phyloP scores from a whole-genome alignment of 1,284 basidiomycete genomes.

The Ustilago sp. region DNA sequence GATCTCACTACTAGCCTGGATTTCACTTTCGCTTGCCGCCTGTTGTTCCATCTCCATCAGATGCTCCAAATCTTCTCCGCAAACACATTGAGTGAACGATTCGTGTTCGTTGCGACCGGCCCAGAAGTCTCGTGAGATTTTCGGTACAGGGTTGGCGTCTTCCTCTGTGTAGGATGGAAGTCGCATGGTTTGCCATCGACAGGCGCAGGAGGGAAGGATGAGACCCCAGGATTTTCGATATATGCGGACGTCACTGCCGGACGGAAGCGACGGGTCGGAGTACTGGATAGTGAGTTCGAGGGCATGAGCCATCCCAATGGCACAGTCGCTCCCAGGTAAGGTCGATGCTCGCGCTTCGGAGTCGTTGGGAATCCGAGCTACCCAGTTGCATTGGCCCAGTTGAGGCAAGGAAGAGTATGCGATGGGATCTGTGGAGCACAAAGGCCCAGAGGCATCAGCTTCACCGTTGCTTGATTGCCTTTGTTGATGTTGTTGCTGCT shows the following conservation, averaged over 20 bases:
- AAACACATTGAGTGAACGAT: slow-evolving; percentile 49
- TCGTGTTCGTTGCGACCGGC: slow-evolving; percentile 53
- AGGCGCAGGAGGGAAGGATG: slow-evolving; percentile 49
- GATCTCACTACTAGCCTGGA: slow-evolving; percentile 40
- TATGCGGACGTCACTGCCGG: slow-evolving; percentile 28
- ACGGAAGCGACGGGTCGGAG: slow-evolving; percentile 26
- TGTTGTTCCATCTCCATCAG: slow-evolving; percentile 49
- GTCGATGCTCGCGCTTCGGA: slow-evolving; percentile 44
- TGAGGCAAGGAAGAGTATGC: background rate
- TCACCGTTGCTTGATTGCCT: background rate
- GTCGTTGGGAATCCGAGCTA: slow-evolving; percentile 48
- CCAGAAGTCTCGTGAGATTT: slow-evolving; percentile 46
- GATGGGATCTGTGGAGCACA: background rate
- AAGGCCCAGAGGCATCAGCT: background rate
- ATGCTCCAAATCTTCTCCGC: slow-evolving; percentile 47
- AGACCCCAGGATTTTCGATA: slow-evolving; percentile 42
- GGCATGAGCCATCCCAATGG: slow-evolving; percentile 46
- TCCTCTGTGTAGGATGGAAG: slow-evolving; percentile 46
- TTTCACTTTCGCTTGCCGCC: slow-evolving; percentile 37
- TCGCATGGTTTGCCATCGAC: slow-evolving; percentile 46
- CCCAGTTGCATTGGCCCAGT: slow-evolving; percentile 47
- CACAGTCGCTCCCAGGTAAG: slow-evolving; percentile 41
- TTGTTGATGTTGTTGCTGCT: slow-evolving; percentile 23
- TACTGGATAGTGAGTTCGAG: slow-evolving; percentile 49
- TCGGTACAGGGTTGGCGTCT: slow-evolving; percentile 53